Evolutionary conservation across 306 rosid species (phyloP), one percentile per base, ranked within the genome.

Genomic region (Cicer yamashitae): DNA sequence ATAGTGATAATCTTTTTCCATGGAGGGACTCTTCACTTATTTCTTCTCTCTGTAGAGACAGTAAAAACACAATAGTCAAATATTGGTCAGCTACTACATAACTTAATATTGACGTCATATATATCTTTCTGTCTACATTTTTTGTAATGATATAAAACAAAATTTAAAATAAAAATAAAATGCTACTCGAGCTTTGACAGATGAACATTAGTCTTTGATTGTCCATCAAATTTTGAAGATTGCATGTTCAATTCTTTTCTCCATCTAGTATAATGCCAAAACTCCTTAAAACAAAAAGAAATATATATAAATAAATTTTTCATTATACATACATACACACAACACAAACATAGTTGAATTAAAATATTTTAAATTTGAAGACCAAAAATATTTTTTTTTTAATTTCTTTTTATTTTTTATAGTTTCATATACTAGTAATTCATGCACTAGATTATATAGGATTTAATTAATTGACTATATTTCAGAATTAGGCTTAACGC

Each of bases 221-320:
- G 37, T 63, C 62, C 74, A 44, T 64, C 40, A 76, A 81, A 81
- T 62, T 20, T 20, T 71, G 78, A 72, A 18, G 74, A 63, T 71
- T 63, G 48, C 37, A 41, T 7, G 60, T 51, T 53, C 46, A n/a
- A 59, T 71, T 76, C 71, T 71, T 71, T 71, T 73, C 70, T 76
- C 75, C 78, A 39, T 62, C 75, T 14, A 38, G 43, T 37, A 25
- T 37, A 25, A 20, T 77, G 65, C 76, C 75, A 71, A 70, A 71
- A 76, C 73, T 61, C 78, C 80, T 70, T 78, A 15, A 79, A 79
- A 72, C 51, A 71, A 17, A 79, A 63, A 79, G 14, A 41, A 71
- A 60, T 60, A n/a, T 18, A 62, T 4, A 34, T 60, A 39, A 79
- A 70, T 7, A 60, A 61, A 38, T 37, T 47, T 34, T 46, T 51